Percentiles rank a stretch among this genome's conserved stretches.
Evolutionary conservation across 345 rosid genomes (phyloP).

Genomic region (Excoecaria agallocha): DNA sequence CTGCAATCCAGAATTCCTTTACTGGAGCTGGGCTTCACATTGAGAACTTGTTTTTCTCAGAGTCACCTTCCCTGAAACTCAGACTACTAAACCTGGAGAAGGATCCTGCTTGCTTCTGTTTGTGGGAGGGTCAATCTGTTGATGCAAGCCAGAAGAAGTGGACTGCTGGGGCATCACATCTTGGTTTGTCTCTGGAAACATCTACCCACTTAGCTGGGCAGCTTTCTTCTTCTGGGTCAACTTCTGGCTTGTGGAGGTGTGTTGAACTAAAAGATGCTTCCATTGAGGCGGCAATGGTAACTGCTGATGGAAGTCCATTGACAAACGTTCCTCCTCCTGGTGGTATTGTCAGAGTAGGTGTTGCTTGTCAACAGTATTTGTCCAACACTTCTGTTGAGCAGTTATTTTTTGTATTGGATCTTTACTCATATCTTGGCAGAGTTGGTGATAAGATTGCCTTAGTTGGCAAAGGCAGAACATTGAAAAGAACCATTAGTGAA

Average conservation of each 20-base stretch:
- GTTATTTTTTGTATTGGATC: slow-evolving; percentile 84
- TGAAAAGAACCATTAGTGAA: slow-evolving; percentile 29
- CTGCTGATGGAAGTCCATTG: slow-evolving; percentile 89
- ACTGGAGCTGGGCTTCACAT: slow-evolving; percentile 90
- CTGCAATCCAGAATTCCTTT: slow-evolving; percentile 44
- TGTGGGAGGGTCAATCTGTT: slow-evolving; percentile 88
- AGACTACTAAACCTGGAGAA: slow-evolving; percentile 78
- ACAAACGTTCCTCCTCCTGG: slow-evolving; percentile 90
- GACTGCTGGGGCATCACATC: slow-evolving; percentile 60
- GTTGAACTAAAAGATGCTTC: slow-evolving; percentile 70
- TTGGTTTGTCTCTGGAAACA: slow-evolving; percentile 81
- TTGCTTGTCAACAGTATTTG: slow-evolving; percentile 79
- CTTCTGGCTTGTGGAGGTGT: slow-evolving; percentile 70
- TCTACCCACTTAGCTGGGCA: slow-evolving; percentile 33
- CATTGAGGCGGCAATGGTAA: slow-evolving; percentile 80
- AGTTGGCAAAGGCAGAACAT: slow-evolving; percentile 59
- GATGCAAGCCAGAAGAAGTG: slow-evolving; percentile 97
- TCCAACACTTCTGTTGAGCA: slow-evolving; percentile 96
- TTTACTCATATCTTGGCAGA: slow-evolving; percentile 71
- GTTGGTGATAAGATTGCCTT: slow-evolving; percentile 77
- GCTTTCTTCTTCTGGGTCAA: slow-evolving; percentile 33
- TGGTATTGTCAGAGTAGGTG: slow-evolving; percentile 81
- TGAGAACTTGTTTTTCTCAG: slow-evolving; percentile 69
- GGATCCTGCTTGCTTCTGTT: slow-evolving; percentile 93
- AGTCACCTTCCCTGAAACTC: slow-evolving; percentile 77